Evolutionary conservation across 2,329 filamentous ascomycete genomes (phyloP).

Genomic region (Alternaria angustiovoidea): DNA sequence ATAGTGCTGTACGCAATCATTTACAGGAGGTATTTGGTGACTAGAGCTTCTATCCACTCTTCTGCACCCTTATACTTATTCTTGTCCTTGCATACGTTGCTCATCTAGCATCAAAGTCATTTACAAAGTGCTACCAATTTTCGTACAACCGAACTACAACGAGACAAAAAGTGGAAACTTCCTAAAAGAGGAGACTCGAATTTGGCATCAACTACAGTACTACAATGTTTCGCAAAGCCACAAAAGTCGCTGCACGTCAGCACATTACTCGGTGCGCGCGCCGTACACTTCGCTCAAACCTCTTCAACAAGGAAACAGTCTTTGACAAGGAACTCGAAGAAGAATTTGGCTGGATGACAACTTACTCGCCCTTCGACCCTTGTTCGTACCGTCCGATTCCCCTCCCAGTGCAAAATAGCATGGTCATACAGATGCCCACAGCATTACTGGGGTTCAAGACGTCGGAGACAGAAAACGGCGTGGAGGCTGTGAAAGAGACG

Average conservation of each 20-base stretch:
- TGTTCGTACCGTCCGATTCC: constrained; percentile 4
- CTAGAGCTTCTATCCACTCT: too few species aligned
- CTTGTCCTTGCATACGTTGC: background rate
- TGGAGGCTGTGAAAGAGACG: background rate
- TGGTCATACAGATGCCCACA: background rate
- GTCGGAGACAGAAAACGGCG: background rate
- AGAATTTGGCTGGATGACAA: background rate
- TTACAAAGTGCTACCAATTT: background rate
- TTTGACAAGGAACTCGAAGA: background rate
- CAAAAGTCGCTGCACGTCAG: background rate
- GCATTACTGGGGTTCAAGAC: background rate
- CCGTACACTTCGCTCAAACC: background rate
- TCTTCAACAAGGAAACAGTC: background rate
- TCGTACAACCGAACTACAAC: background rate
- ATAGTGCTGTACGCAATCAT: background rate
- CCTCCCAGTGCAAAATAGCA: constrained; percentile 5
- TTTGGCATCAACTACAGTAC: background rate
- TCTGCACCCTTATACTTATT: background rate
- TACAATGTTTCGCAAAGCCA: constrained; percentile 5
- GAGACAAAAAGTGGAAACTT: background rate
- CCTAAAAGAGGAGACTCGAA: too few species aligned
- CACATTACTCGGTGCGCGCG: background rate
- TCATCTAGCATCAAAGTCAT: background rate
- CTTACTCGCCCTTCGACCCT: constrained; percentile 9
- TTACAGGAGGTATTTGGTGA: background rate